Base-by-base conservation (phyloP, 179 eudicot genomes). In the Actinidia chinensis region DNA sequence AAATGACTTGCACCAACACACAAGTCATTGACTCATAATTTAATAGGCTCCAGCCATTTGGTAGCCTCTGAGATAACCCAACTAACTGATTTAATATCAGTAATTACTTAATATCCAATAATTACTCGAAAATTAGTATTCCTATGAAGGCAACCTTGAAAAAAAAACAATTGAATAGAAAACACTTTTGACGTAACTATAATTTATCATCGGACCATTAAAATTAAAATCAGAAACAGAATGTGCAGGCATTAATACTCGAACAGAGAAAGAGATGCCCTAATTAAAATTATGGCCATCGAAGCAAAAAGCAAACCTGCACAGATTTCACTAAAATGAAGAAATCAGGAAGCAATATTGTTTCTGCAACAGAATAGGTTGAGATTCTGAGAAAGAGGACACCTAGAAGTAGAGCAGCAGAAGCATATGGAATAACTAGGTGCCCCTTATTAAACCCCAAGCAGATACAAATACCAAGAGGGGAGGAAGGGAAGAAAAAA, bases 281-380 rank as follows among this genome's bases (percentile, higher is more conserved):
- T 68, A 47, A 70, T 47, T 6, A 2, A 10, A 40, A 12, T 42
- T 42, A 20, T 12, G 74, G 58, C 36, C 60, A 71, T 22, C 52
- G 2, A 50, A 71, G 20, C 8, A 48, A 70, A 22, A 47, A 51
- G n/a, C n/a, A n/a, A n/a, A n/a, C n/a, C 33, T 52, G 46, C 63
- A 33, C 42, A 33, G 28, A 28, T 51, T 71, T 42, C 17, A 23
- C 15, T 25, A 17, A 72, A 14, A 52, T 13, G 63, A 54, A 72
- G 14, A 52, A 72, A 48, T 59, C 73, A 69, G 73, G 48, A 69
- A 69, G 36, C 55, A 71, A 22, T 71, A 71, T 3, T 23, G 59
- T 69, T 6, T 22, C 56, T 17, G 13, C 13, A 25, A 23, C 54
- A 68, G 56, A 23, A 47, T 50, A 71, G n/a, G n/a, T n/a, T n/a